phyloP scores from a whole-genome alignment of 257 asterid species.

The Plantago elongata region DNA sequence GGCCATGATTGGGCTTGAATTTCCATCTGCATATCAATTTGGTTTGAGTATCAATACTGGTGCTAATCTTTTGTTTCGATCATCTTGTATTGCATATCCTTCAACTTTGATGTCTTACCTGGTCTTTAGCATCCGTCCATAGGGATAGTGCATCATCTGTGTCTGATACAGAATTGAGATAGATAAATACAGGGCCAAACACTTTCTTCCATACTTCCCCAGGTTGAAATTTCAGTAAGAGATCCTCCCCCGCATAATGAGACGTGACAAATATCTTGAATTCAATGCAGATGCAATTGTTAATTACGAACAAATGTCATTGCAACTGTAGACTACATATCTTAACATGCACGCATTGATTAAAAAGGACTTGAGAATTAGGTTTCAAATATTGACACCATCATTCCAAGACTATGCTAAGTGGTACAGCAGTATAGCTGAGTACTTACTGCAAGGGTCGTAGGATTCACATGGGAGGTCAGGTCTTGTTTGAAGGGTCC shows the following conservation, averaged over 20 bases:
- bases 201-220: slow-evolving; percentile 78
- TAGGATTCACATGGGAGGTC: slow-evolving; percentile 74
- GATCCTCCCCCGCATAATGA: slow-evolving; percentile 62
- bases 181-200: slow-evolving; percentile 63
- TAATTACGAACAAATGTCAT: background rate
- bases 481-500: slow-evolving; percentile 79
- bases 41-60: background rate
- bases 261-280: slow-evolving; percentile 54
- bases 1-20: slow-evolving; percentile 66
- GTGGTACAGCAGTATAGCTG: background rate
- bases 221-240: slow-evolving; percentile 42
- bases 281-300: slow-evolving; percentile 14
- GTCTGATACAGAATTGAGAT: slow-evolving; percentile 43
- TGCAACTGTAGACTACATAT: too few relatives aligned
- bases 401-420: background rate
- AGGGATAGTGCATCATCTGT: slow-evolving; percentile 40
- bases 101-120: slow-evolving; percentile 28
- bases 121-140: slow-evolving; percentile 63
- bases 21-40: slow-evolving; percentile 15
- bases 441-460: slow-evolving; percentile 58
- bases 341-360: too few relatives aligned
- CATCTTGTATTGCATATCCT: slow-evolving; percentile 5
- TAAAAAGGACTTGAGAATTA: too few relatives aligned
- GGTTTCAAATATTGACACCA: too few relatives aligned
- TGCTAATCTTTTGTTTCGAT: background rate